Percentiles rank a stretch among this genome's conserved stretches.
phyloP scores from a whole-genome alignment of 371 early-diverging fungal genomes.

The Rhizopus microsporus region DNA sequence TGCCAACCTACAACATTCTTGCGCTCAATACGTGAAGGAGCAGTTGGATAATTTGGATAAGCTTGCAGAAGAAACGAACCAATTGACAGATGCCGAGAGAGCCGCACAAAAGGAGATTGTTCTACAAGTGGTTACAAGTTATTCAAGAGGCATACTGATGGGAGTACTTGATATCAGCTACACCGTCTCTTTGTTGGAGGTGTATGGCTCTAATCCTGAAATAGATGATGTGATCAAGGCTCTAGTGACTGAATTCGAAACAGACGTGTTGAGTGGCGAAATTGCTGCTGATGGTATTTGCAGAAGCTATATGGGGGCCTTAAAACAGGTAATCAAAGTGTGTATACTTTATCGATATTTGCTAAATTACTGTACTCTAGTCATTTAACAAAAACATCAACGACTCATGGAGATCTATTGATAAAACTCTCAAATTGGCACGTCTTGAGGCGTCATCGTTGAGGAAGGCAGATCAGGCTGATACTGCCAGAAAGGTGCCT shows the following conservation, averaged over 20 bases:
- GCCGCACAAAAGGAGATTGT: constrained; percentile 2
- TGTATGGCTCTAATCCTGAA: constrained; percentile 42
- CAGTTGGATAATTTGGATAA: constrained; percentile 33
- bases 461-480: constrained; percentile 22
- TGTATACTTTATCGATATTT: too few relatives aligned
- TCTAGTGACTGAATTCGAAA: constrained; percentile 44
- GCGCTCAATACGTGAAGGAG: constrained; percentile 34
- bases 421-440: constrained; percentile 38
- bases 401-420: constrained; percentile 29
- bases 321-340: constrained; percentile 40
- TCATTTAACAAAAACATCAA: constrained; percentile 36
- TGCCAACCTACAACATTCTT: constrained; percentile 36
- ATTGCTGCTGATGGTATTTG: constrained; percentile 33
- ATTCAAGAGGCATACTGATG: constrained; percentile 41
- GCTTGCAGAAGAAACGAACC: constrained; percentile 10
- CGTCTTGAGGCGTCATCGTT: constrained; percentile 28
- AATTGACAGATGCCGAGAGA: neutral
- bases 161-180: constrained; percentile 45
- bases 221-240: constrained; percentile 54
- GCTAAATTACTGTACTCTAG: constrained; percentile 11
- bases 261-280: constrained; percentile 28
- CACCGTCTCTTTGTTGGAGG: constrained; percentile 34
- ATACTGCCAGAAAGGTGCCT: constrained; percentile 24
- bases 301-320: constrained; percentile 37
- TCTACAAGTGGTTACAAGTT: constrained; percentile 24